Evolutionary conservation across 352 stramenopile species (phyloP).

Genomic region (Globisporangium apiculatum): DNA sequence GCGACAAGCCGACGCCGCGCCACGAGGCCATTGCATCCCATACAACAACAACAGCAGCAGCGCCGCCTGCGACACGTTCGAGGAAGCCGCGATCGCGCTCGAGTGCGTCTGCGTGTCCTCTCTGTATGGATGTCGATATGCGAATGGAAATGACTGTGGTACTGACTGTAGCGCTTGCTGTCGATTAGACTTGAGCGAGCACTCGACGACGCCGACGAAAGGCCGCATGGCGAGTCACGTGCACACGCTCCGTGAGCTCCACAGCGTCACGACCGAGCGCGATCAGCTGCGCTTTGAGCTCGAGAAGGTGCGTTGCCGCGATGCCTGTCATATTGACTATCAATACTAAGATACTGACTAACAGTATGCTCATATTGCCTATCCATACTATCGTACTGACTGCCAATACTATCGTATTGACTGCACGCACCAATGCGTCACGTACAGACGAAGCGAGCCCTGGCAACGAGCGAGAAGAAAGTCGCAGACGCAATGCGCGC

Average conservation of each 20-base stretch:
- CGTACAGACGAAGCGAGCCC: conserved; percentile 29
- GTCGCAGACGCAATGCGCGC: conserved; percentile 33
- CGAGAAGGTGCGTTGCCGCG: conserved; percentile 28
- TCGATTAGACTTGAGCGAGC: conserved; percentile 15
- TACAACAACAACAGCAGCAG: conserved; percentile 2
- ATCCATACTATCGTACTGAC: background rate
- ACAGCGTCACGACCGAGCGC: conserved; percentile 55
- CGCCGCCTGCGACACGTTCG: background rate
- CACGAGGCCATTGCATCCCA: background rate
- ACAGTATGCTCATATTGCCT: background rate
- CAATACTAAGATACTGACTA: background rate
- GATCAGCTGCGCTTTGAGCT: conserved; percentile 77
- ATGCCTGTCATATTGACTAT: background rate
- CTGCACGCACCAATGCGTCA: too few relatives aligned
- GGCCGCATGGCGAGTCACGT: conserved; percentile 15
- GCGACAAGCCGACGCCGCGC: conserved; percentile 18
- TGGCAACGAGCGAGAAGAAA: conserved; percentile 41
- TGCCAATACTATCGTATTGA: too few relatives aligned
- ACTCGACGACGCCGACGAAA: conserved; percentile 12
- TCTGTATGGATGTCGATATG: background rate
- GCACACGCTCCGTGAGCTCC: conserved; percentile 43
- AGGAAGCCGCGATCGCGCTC: conserved; percentile 11
- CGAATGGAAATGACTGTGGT: background rate
- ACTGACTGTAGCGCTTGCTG: background rate
- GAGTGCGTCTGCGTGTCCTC: conserved; percentile 2